A percentile compares a stretch with the other conserved stretches of the same genome.
Conservation (phyloP, 371 early-diverging fungal genomes). For the Mucor plumbeus region DNA sequence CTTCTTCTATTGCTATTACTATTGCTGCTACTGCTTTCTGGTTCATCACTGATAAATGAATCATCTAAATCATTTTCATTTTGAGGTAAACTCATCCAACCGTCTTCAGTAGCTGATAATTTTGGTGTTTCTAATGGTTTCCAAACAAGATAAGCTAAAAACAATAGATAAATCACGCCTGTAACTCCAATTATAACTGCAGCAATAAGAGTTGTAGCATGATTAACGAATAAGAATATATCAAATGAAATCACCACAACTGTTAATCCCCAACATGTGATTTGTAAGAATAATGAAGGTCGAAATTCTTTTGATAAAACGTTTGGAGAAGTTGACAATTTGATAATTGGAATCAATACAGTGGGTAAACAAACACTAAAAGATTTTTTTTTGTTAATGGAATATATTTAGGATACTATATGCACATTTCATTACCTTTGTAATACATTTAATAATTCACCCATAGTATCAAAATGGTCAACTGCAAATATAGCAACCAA, state of each 20-base stretch:
- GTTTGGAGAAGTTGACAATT: slow-evolving; percentile 51
- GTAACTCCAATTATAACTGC: slow-evolving; percentile 20
- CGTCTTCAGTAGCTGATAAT: neutral
- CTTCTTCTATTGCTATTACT: neutral
- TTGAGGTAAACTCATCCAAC: slow-evolving; percentile 33
- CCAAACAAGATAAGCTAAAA: slow-evolving; percentile 32
- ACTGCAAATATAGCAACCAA: slow-evolving; percentile 68
- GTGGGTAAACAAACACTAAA: slow-evolving; percentile 70
- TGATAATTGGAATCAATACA: slow-evolving; percentile 72
- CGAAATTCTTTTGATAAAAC: slow-evolving; percentile 56
- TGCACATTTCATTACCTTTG: slow-evolving; percentile 33
- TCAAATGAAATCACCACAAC: slow-evolving; percentile 54
- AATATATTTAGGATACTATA: neutral
- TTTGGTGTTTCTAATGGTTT: slow-evolving; percentile 15
- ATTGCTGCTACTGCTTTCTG: neutral
- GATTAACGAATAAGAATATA: slow-evolving; percentile 52
- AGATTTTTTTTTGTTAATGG: neutral
- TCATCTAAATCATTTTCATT: slow-evolving; percentile 10
- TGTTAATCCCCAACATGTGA: slow-evolving; percentile 38
- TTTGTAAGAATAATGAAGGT: slow-evolving; percentile 31
- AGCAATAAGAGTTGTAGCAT: slow-evolving; percentile 24
- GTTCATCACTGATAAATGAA: neutral
- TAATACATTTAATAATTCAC: slow-evolving; percentile 71
- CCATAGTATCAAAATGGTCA: slow-evolving; percentile 67
- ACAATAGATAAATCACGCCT: slow-evolving; percentile 20